Evolutionary conservation across 306 rosid genomes (phyloP), one percentile per base, ranked within the genome.

Genomic region (Cicer chorassanicum): DNA sequence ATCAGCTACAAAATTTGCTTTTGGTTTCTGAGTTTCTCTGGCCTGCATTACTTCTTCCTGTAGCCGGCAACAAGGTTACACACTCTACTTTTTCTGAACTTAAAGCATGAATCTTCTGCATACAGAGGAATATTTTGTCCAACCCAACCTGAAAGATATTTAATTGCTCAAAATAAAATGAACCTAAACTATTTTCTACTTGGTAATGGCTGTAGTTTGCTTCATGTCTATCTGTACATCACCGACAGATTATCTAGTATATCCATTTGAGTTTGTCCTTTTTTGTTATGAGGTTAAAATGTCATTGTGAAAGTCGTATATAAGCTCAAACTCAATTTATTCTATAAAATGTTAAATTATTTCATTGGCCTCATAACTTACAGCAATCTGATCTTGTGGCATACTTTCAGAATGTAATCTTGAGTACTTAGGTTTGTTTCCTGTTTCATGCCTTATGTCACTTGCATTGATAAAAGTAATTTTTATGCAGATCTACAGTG

Each of bases 1-100:
- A 59, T 43, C 87, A 91, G 83, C 87, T 91, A 48, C 96, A 88
- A 59, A 89, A 91, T 87, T 86, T 93, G 81, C 98, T 91, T 82
- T 79, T 91, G 84, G 83, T 87, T 61, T 91, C 98, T 24, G 98
- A 93, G 86, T 93, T 93, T 84, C 97, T 93, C 73, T 93, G 98
- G 98, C 98, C 97, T 53, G 92, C 97, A 75, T 74, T 93, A 74
- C 97, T 93, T 87, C 91, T 93, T 69, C 97, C 98, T 7, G 96
- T 93, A 75, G 97, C 98, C 9, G 88, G 98, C 73, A 90, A 88
- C 81, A 93, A 87, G 98, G 98, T 91, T 68, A 64, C 55, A 40
- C 68, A 51, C 61, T 72, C 16, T 72, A 49, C 78, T 50, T 86
- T 71, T 41, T 54, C 74, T 77, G 68, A 73, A 5, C 77, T 57